These are phyloP conservation scores for Calocera viscosa DNA, from an alignment of 768 basidiomycete species.

Conservation along the genomic window DNA sequence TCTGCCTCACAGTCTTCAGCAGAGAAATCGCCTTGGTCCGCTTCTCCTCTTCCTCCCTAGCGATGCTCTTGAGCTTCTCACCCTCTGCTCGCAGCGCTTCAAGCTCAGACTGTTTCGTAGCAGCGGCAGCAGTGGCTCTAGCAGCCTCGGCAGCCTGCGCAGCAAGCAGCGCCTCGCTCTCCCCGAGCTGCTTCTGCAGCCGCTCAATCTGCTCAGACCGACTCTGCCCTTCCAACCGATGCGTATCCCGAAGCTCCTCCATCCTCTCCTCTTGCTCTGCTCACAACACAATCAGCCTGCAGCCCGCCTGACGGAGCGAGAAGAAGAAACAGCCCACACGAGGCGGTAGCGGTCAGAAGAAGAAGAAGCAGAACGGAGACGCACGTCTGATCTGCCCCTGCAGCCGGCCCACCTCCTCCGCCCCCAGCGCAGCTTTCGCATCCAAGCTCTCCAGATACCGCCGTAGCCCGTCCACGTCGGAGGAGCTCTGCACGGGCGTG, in stretches of 20 bases:
- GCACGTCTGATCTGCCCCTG: background rate
- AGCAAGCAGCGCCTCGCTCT: constrained; percentile 56
- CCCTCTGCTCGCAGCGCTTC: constrained; percentile 52
- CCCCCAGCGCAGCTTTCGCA: constrained; percentile 31
- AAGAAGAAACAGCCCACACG: too few relatives aligned
- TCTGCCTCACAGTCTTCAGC: constrained; percentile 89
- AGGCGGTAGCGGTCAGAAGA: too few relatives aligned
- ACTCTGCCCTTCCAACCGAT: constrained; percentile 66
- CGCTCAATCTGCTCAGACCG: constrained; percentile 61
- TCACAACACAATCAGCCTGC: background rate
- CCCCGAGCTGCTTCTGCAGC: constrained; percentile 52
- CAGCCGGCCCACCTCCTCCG: constrained; percentile 50
- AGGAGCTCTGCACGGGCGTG: constrained; percentile 54
- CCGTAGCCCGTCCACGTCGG: constrained; percentile 37
- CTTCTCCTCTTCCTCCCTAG: constrained; percentile 96
- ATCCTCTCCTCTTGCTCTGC: constrained; percentile 74
- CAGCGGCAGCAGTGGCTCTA: constrained; percentile 38
- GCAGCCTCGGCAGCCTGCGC: constrained; percentile 28
- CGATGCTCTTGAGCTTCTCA: constrained; percentile 43
- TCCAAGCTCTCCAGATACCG: constrained; percentile 51
- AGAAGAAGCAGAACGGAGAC: background rate
- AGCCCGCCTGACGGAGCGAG: background rate
- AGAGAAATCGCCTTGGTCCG: constrained; percentile 84
- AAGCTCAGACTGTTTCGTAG: constrained; percentile 43
- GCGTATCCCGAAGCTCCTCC: constrained; percentile 74